phyloP scores from a whole-genome alignment of 1,284 basidiomycete genomes.

The Rugosomyces carneus region DNA sequence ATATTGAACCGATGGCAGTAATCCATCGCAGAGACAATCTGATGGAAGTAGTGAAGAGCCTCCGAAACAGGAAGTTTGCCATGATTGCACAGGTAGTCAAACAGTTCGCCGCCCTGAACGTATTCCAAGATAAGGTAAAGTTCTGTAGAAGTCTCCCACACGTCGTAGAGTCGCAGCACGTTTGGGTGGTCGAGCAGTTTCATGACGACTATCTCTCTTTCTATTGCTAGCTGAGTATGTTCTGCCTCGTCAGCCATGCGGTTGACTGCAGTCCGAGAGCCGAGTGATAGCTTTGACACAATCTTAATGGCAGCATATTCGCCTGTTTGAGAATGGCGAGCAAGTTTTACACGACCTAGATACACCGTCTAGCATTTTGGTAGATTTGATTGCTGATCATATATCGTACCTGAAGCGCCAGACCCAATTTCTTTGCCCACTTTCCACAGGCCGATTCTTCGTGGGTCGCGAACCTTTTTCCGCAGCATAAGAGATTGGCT shows the following conservation, averaged over 20 bases:
- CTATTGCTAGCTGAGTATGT: slow-evolving; percentile 73
- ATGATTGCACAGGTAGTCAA: slow-evolving; percentile 87
- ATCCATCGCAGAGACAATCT: slow-evolving; percentile 91
- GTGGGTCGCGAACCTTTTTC: slow-evolving; percentile 47
- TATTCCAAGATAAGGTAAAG: slow-evolving; percentile 96
- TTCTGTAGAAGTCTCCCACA: slow-evolving; percentile 92
- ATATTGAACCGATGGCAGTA: slow-evolving; percentile 98
- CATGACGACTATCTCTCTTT: slow-evolving; percentile 99
- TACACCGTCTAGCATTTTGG: slow-evolving; percentile 1
- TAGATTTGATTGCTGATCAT: slow-evolving; percentile 3
- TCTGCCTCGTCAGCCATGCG: slow-evolving; percentile 64
- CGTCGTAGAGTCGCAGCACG: slow-evolving; percentile 91
- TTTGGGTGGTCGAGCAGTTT: slow-evolving; percentile 98
- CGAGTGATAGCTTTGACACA: slow-evolving; percentile 78
- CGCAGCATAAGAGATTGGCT: slow-evolving; percentile 22
- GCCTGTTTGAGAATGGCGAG: slow-evolving; percentile 81
- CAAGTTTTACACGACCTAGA: slow-evolving; percentile 86
- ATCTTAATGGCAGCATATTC: slow-evolving; percentile 97
- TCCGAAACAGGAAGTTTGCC: slow-evolving; percentile 78
- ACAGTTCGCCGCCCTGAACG: slow-evolving; percentile 94
- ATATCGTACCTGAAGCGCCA: slow-evolving; percentile 75
- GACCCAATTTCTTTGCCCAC: slow-evolving; percentile 91
- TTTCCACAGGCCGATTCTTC: slow-evolving; percentile 89
- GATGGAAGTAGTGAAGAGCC: slow-evolving; percentile 93
- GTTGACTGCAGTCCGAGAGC: slow-evolving; percentile 66